Conservation (phyloP, 2,329 filamentous ascomycete species). For the Neoarthrinium moseri region DNA sequence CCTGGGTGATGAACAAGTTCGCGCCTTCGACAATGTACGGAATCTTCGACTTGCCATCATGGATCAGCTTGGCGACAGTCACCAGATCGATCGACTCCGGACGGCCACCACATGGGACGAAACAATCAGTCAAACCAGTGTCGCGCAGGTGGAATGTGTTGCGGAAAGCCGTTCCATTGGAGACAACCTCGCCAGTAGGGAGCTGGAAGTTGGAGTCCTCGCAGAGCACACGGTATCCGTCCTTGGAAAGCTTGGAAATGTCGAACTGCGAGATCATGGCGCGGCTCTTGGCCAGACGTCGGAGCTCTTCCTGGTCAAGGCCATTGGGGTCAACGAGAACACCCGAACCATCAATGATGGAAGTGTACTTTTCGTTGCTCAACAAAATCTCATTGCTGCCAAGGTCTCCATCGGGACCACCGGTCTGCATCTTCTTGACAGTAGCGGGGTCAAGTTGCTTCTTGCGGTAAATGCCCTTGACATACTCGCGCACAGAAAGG, state of each 20-base stretch:
- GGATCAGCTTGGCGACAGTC: constrained; percentile 79
- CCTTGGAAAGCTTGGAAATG: constrained; percentile 75
- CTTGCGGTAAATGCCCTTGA: constrained; percentile 96
- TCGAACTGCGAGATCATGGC: constrained; percentile 91
- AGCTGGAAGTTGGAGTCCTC: constrained; percentile 89
- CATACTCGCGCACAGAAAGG: constrained; percentile 91
- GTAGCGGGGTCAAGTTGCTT: constrained; percentile 81
- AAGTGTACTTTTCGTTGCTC: constrained; percentile 91
- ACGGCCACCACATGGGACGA: constrained; percentile 94
- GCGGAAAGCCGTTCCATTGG: constrained; percentile 92
- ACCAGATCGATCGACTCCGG: constrained; percentile 95
- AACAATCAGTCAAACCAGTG: constrained; percentile 75
- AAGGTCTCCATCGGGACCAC: constrained; percentile 92
- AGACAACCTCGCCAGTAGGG: constrained; percentile 80
- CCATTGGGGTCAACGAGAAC: constrained; percentile 93
- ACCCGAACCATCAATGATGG: constrained; percentile 94
- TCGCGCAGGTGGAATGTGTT: constrained; percentile 94
- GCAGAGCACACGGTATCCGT: constrained; percentile 88
- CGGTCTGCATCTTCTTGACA: constrained; percentile 94
- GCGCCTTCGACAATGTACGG: constrained; percentile 97
- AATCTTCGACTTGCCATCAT: constrained; percentile 81
- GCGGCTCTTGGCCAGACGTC: constrained; percentile 80
- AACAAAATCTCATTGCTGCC: constrained; percentile 97
- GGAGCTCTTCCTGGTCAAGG: constrained; percentile 78
- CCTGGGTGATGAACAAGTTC: constrained; percentile 98